phyloP scores from a whole-genome alignment of 108 stramenopile genomes.

The Nannochloropsis gaditana region DNA sequence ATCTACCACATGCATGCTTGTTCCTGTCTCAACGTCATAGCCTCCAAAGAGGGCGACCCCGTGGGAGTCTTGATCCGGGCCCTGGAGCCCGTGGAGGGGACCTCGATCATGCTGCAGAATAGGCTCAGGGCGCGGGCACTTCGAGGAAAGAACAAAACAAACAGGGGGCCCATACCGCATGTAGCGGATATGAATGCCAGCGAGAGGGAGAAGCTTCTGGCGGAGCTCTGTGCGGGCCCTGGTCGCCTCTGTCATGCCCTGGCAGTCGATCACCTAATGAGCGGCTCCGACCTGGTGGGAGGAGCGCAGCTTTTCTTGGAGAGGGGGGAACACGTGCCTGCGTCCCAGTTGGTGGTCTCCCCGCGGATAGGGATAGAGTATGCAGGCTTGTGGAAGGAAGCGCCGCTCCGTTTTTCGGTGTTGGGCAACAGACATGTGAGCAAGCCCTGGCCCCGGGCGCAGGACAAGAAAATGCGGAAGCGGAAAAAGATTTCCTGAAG shows the following conservation, averaged over 20 bases:
- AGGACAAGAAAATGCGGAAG: neutral
- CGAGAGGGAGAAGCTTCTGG: neutral
- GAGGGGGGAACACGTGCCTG: neutral
- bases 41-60: neutral
- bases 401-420: neutral
- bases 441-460: neutral
- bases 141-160: neutral
- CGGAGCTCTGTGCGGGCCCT: neutral
- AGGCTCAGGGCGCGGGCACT: neutral
- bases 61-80: constrained; percentile 16
- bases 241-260: neutral
- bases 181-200: neutral
- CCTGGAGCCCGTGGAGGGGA: constrained; percentile 11
- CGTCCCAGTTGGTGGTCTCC: neutral
- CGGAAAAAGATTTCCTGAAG: neutral
- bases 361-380: neutral
- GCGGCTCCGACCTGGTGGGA: neutral
- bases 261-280: neutral
- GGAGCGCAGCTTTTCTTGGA: neutral
- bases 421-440: neutral
- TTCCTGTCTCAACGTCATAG: neutral
- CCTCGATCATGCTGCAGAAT: neutral
- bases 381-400: neutral
- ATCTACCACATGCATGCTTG: constrained; percentile 3
- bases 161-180: neutral